Evolutionary conservation across 2,329 filamentous ascomycete genomes (phyloP), one percentile per base, ranked within the genome.

Genomic region (Albifimbria verrucaria): DNA sequence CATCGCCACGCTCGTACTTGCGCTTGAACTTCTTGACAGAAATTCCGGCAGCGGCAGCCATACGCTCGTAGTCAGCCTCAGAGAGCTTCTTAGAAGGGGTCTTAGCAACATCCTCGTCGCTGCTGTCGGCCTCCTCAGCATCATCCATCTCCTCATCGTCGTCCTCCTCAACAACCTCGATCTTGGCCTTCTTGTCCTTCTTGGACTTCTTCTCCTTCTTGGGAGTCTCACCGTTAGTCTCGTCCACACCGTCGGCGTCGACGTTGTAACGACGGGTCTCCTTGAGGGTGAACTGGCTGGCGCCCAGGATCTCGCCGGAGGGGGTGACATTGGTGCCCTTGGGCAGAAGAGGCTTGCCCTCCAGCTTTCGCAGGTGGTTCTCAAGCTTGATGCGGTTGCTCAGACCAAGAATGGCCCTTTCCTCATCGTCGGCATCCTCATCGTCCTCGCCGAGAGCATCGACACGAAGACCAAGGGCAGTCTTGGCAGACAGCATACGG

Each of bases 221-320:
- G 41, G 64, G 68, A 15, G 62, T 55, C 17, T 71, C 67, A 21
- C 65, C 71, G 48, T 73, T 72, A 59, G 69, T 67, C 24, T 77
- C 79, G 39, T 86, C 80, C 49, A 97, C 77, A 58, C 92, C 93
- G 72, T 99, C 94, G 51, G 91, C 94, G 68, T 97, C 92, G 48
- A 85, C 81, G 72, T 97, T 97, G 81, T 99, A 99, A 74, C 93
- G 94, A 68, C 90, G 83, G 11, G 89, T 89, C 72, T 97, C 91
- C 76, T 95, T 96, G 66, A 99, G 80, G 58, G 92, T 89, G 81
- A 90, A 95, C 74, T 96, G 96, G 63, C 86, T 85, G 53, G 86
- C 83, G 25, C 80, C 75, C 42, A 77, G 73, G 39, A 76, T 69
- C 59, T 86, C 82, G 55, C 89, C 89, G 62, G 89, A 88, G 51